Base-by-base conservation (phyloP, 225 moss, liverwort and hornwort genomes). In the Antitrichia curtipendula region DNA sequence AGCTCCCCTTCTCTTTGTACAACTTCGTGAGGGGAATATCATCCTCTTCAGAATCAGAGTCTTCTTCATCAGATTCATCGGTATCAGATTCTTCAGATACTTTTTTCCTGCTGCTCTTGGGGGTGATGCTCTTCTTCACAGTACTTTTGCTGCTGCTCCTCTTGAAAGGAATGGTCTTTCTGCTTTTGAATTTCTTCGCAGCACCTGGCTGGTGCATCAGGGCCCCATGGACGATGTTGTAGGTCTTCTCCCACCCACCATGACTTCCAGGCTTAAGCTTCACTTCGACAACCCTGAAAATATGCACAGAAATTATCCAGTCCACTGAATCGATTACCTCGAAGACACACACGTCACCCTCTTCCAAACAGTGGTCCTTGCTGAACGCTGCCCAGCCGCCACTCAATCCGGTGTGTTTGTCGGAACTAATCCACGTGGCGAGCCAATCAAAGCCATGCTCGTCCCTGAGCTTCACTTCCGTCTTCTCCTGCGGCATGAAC, bases 171-270 rank as follows among this genome's bases (percentile, higher is more conserved):
- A 60, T 29, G 8, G 25, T 86, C 52, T 31, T 86, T 81, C 66
- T 89, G 36, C 61, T 84, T 62, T 7, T 80, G 41, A 50, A 63
- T 54, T 31, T 87, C 40, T 88, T 84, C 61, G 49, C 66, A 49
- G 13, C 47, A 57, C 84, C 80, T 6, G 74, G 32, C 47, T 54
- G 86, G 84, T 83, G 80, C 86, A 78, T 89, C 81, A 63, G 31
- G 23, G 85, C 75, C 34, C 93, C 93, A 60, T 91, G 86, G 18
- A 93, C 86, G 82, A 93, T 88, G 64, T 90, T 93, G 68, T 93
- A 93, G 40, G 84, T 88, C 84, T 88, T 91, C 32, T 93, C 93
- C 93, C 93, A 93, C 49, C 86, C 90, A 78, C 91, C 91, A 31
- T 28, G 83, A 25, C 23, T 36, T 72, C 90, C 89, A 64, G 93